Base-by-base conservation (phyloP, 148 eudicot species). In the Pharnaceum exiguum region DNA sequence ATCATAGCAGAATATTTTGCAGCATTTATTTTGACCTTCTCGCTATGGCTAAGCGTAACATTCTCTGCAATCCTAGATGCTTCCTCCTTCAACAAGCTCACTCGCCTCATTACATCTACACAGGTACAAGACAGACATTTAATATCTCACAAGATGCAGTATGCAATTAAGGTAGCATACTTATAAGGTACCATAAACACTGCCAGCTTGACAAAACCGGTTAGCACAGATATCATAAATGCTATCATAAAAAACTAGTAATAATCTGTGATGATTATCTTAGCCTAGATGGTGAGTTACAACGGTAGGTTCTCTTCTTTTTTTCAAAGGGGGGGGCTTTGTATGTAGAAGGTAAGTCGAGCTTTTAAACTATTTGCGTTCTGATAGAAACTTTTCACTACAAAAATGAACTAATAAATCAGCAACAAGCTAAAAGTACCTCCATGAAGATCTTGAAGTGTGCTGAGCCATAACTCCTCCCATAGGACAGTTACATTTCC, bases 381-480 rank as follows among this genome's bases (percentile, higher is more conserved):
- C 40, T 16, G 23, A n/a, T 11, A 32, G 40, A 52, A 21, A n/a
- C 17, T 36, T 18, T 16, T 29, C 26, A 52, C 4, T 17, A n/a
- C 19, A 32, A 64, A 57, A 32, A 37, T 30, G 5, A 62, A 47
- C 15, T 2, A 60, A 50, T 49, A 68, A 32, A 62, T 26, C 54
- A 63, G 56, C 12, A 46, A 51, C 24, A 39, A 38, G 66, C 39
- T 36, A 60, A 61, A 61, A 56, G 37, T 79, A 93, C 99, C 99
- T 86, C 87, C 77, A 75, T 89, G 99, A 71, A 93, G 95, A 76
- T 93, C 96, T 75, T 88, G 99, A 33, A 93, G 83, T 42, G 99
- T 93, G 74, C 99, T 89, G 46, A 93, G 95, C 96, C 96, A 93
- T 57, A 85, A 75, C 65, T 93, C 99, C 70, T 93, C 99, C 99